Base-by-base conservation (phyloP, 1,284 basidiomycete species). In the Inonotus obliquus region DNA sequence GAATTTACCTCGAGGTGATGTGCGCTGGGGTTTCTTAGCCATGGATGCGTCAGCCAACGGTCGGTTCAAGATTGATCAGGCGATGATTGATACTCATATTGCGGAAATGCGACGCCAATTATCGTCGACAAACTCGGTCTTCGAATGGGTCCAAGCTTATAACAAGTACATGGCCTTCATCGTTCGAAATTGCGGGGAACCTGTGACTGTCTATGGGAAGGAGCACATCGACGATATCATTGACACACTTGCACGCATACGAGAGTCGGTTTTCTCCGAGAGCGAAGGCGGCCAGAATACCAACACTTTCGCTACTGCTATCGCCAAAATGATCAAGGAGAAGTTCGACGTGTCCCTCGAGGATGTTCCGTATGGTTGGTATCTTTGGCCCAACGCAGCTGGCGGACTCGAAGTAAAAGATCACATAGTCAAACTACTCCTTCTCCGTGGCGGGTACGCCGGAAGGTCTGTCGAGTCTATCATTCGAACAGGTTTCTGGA, bases 161-260 rank as follows among this genome's bases (percentile, higher is more conserved):
- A 79, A 79, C 70, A 77, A 76, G 64, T 79, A 78, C 63, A 75
- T 76, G 72, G 71, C 71, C 9, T 78, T 77, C 67, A 73, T 78
- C 65, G 61, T 71, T 21, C 69, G 76, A 13, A 77, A 77, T 62
- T 77, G 77, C 57, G 76, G 75, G 10, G 74, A 75, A 2, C 68
- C 77, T 1, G 73, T 75, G 0, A 61, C 68, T 9, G 79, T 76
- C 59, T 75, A 76, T 57, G 75, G 75, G 0, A 61, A 67, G 10
- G 68, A 63, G 0, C 77, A 77, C 59, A 61, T 73, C 11, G 63
- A 71, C 38, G 75, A 75, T 21, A 68, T 76, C 55, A 69, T 77
- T 56, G 66, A 69, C 37, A 75, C 76, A 1, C 65, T 78, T 13
- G 72, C 69, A 6, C 65, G 72, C 4, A 75, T 79, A n/a, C 74